Evolutionary conservation across 768 basidiomycete genomes (phyloP).

Genomic region (Pulveroboletus sp.): DNA sequence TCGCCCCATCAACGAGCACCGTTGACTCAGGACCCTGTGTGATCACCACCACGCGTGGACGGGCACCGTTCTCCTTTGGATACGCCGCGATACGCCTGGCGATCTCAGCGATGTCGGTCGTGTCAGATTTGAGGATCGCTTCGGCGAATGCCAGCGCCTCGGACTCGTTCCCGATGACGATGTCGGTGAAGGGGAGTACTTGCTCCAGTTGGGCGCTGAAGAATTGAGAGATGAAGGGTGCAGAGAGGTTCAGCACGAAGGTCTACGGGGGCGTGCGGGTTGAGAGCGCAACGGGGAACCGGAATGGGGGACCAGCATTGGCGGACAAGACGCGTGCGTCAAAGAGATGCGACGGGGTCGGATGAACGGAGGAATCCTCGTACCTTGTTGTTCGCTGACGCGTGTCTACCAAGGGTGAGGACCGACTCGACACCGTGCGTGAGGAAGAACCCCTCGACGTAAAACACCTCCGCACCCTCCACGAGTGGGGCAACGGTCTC

Average conservation of each 20-base stretch:
- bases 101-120: constrained; percentile 61
- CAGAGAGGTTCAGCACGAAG: constrained; percentile 90
- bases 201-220: constrained; percentile 78
- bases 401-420: constrained; percentile 71
- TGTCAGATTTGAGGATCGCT: constrained; percentile 62
- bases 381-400: constrained; percentile 73
- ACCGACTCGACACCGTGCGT: constrained; percentile 81
- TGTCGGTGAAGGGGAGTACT: constrained; percentile 79
- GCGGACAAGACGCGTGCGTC: neutral
- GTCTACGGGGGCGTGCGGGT: constrained; percentile 43
- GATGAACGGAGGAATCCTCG: neutral
- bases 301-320: neutral
- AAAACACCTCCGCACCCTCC: constrained; percentile 78
- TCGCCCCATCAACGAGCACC: constrained; percentile 59
- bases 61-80: constrained; percentile 77
- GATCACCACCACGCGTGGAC: constrained; percentile 80
- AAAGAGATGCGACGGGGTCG: neutral
- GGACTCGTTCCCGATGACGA: constrained; percentile 93
- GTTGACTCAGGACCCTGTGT: constrained; percentile 87
- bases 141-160: constrained; percentile 87
- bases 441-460: constrained; percentile 96
- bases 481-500: constrained; percentile 71
- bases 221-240: constrained; percentile 96
- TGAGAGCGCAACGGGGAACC: too few relatives aligned
- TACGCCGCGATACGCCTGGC: constrained; percentile 72